Evolutionary conservation across 768 basidiomycete species (phyloP).

Genomic region (Lentinus tigrinus): DNA sequence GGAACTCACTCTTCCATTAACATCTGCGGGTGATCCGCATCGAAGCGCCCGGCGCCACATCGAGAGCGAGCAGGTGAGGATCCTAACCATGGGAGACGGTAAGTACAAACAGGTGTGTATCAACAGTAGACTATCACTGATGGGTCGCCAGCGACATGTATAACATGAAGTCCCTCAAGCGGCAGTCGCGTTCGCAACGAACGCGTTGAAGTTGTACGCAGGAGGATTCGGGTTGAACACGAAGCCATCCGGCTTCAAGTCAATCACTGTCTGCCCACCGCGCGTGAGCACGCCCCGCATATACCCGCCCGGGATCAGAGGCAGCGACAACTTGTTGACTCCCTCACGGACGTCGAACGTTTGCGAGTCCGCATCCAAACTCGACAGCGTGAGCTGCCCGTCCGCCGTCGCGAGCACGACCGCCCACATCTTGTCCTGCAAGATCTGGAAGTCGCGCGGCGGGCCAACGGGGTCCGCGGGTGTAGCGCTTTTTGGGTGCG

Average conservation of each 20-base stretch:
- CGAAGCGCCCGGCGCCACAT: no score
- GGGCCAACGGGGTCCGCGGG: constrained; percentile 45
- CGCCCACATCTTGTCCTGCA: constrained; percentile 63
- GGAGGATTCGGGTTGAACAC: constrained; percentile 30
- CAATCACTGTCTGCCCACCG: constrained; percentile 49
- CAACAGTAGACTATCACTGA: no score
- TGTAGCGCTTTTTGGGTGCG: constrained; percentile 51
- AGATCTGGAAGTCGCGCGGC: constrained; percentile 50
- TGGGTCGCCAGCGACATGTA: no score
- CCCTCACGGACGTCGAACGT: constrained; percentile 44
- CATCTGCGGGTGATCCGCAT: no score
- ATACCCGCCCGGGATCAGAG: constrained; percentile 48
- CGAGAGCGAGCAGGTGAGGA: no score
- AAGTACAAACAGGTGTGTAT: no score
- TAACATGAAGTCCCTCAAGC: background rate
- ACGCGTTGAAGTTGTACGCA: constrained; percentile 64
- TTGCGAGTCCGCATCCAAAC: constrained; percentile 37
- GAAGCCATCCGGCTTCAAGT: constrained; percentile 47
- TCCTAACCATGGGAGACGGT: no score
- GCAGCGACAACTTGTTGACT: constrained; percentile 60
- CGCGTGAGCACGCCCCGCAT: constrained; percentile 57
- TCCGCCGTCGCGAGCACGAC: constrained; percentile 56
- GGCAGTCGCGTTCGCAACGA: constrained; percentile 37
- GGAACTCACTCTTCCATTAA: no score
- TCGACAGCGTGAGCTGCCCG: constrained; percentile 52